Evolutionary conservation across 2,329 filamentous ascomycete species (phyloP).

Genomic region (Arthroderma sp.): DNA sequence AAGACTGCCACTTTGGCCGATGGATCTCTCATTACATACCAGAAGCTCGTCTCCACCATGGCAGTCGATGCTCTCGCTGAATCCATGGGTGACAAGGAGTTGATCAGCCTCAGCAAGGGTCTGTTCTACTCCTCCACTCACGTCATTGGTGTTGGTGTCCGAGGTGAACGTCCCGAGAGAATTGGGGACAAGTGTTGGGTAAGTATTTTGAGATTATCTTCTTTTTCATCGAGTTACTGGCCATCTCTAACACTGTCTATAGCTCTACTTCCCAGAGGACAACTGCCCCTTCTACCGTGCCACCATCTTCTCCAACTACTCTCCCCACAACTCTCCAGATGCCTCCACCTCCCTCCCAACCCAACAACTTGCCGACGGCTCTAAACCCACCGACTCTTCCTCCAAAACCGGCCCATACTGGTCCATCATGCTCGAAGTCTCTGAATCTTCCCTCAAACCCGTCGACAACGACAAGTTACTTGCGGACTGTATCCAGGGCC

Average conservation of each 20-base stretch:
- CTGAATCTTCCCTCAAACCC: slow-evolving; percentile 89
- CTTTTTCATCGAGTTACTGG: neutral
- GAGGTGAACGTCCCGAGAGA: slow-evolving; percentile 79
- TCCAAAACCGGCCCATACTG: slow-evolving; percentile 81
- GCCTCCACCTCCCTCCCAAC: slow-evolving; percentile 75
- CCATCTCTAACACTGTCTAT: slow-evolving; percentile 2
- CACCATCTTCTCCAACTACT: slow-evolving; percentile 99
- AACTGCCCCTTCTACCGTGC: slow-evolving; percentile 99
- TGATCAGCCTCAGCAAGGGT: slow-evolving; percentile 71
- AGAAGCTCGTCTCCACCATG: slow-evolving; percentile 94
- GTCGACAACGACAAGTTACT: slow-evolving; percentile 77
- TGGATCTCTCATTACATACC: slow-evolving; percentile 79
- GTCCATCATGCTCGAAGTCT: slow-evolving; percentile 99
- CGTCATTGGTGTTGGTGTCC: slow-evolving; percentile 90
- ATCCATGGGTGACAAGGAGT: slow-evolving; percentile 75
- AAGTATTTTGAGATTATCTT: slow-evolving; percentile 24
- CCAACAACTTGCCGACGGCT: slow-evolving; percentile 71
- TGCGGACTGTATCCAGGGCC: slow-evolving; percentile 83
- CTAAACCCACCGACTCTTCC: slow-evolving; percentile 59
- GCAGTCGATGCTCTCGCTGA: slow-evolving; percentile 79
- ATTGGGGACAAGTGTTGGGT: slow-evolving; percentile 99
- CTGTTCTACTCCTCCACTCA: slow-evolving; percentile 96
- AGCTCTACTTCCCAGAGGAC: slow-evolving; percentile 97
- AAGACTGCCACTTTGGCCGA: slow-evolving; percentile 74
- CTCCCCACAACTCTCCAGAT: slow-evolving; percentile 90